Evolutionary conservation across 148 eudicot species (phyloP).

Genomic region (Pouteria glomerata): DNA sequence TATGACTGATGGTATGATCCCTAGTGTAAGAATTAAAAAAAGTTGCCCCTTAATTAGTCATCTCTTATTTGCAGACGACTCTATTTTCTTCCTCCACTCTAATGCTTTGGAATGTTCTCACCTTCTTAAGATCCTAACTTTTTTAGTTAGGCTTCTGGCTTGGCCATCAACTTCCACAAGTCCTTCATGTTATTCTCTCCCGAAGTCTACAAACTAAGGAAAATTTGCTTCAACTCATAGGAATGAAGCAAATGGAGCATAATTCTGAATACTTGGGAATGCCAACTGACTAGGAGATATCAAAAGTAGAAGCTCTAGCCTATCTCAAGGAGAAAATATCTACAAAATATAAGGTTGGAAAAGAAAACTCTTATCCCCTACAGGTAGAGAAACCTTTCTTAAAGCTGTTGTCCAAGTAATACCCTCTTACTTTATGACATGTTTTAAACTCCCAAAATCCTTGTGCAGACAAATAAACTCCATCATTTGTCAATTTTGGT

Average conservation of each 20-base stretch:
- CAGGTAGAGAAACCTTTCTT: neutral
- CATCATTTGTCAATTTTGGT: neutral
- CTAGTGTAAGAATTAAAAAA: neutral
- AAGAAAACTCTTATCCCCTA: neutral
- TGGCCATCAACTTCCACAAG: neutral
- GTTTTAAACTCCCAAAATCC: neutral
- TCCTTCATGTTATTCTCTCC: neutral
- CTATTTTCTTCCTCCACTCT: neutral
- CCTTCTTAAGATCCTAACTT: neutral
- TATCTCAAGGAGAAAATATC: neutral
- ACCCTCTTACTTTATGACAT: neutral
- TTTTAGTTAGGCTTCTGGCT: neutral
- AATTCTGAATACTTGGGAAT: neutral
- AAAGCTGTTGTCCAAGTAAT: neutral
- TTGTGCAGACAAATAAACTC: neutral
- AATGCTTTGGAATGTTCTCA: neutral
- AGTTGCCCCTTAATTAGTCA: neutral
- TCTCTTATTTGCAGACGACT: neutral
- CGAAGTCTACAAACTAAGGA: neutral
- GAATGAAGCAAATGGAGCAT: neutral
- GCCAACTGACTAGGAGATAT: neutral
- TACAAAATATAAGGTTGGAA: neutral
- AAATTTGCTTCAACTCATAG: neutral
- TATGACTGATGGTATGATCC: too few relatives aligned
- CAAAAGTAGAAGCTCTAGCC: neutral